A percentile compares a stretch with the other conserved stretches of the same genome.
Evolutionary conservation across 352 stramenopile genomes (phyloP).

Genomic region (Elongisporangium senticosum): DNA sequence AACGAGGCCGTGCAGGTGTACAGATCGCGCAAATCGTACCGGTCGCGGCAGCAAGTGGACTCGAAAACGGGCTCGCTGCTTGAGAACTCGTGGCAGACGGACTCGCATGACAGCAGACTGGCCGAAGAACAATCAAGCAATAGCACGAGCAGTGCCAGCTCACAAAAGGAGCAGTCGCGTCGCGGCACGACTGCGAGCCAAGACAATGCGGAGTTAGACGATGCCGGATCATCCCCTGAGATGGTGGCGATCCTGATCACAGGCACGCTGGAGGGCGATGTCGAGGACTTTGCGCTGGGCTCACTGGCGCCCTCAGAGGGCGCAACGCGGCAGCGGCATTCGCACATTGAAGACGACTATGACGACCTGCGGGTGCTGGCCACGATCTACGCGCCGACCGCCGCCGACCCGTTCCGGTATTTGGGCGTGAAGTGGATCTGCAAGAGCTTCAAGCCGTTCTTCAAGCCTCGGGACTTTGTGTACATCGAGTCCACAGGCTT

Average conservation of each 20-base stretch:
- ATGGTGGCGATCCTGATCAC: conserved; percentile 28
- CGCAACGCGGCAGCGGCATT: conserved; percentile 29
- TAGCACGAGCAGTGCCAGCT: not conserved
- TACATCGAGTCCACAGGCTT: conserved; percentile 26
- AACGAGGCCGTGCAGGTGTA: conserved; percentile 57
- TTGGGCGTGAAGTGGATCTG: conserved; percentile 40
- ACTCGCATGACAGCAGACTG: not conserved
- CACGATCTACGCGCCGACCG: conserved; percentile 22
- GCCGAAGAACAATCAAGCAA: not conserved
- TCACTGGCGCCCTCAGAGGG: conserved; percentile 35
- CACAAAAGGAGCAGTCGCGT: not conserved
- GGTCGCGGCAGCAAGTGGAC: not conserved
- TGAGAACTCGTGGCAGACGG: conserved; percentile 20
- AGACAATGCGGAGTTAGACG: conserved; percentile 9
- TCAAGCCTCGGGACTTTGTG: conserved; percentile 27
- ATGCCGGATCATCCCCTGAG: conserved; percentile 7
- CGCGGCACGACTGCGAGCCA: conserved; percentile 1
- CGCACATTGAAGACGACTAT: conserved; percentile 30
- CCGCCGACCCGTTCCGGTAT: conserved; percentile 37
- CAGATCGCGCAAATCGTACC: conserved; percentile 19
- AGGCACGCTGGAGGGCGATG: conserved; percentile 27
- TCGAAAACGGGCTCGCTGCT: not conserved
- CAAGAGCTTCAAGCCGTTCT: conserved; percentile 27
- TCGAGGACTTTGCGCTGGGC: conserved; percentile 38
- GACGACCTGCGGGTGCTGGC: conserved; percentile 31